Conservation (phyloP, 805 yeast genomes). For the Pichia sporocuriosa region DNA sequence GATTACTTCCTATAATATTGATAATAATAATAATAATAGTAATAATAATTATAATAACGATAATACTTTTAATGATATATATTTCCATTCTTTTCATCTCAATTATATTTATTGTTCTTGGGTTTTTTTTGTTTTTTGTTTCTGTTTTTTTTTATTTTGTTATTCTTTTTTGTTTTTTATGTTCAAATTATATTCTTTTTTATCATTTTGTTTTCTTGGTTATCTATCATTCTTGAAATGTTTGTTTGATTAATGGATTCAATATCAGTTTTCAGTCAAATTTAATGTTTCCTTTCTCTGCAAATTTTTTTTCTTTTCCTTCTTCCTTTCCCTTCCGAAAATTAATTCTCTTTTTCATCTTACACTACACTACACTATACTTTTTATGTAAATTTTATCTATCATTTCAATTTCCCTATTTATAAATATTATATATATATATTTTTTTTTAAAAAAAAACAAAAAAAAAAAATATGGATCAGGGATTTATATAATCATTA, state of each 20-base stretch:
- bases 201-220: neutral
- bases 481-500: neutral
- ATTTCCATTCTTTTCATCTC: slow-evolving; percentile 1
- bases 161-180: neutral
- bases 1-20: slow-evolving; percentile 86
- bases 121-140: slow-evolving; percentile 3
- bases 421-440: no score
- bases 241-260: slow-evolving; percentile 5
- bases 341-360: no score
- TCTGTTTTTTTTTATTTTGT: slow-evolving; percentile 1
- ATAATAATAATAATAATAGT: no score
- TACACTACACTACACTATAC: no score
- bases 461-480: neutral
- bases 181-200: neutral
- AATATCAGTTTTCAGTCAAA: no score
- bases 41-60: no score
- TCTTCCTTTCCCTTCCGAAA: no score
- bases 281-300: slow-evolving; percentile 1
- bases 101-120: slow-evolving; percentile 3
- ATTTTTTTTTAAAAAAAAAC: no score
- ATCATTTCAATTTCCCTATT: no score
- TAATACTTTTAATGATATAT: no score
- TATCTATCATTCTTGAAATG: neutral
- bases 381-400: no score
- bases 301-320: neutral